These are phyloP conservation scores for Clavariopsis aquatica DNA, from an alignment of 495 filamentous ascomycete species.

Conservation along the genomic window DNA sequence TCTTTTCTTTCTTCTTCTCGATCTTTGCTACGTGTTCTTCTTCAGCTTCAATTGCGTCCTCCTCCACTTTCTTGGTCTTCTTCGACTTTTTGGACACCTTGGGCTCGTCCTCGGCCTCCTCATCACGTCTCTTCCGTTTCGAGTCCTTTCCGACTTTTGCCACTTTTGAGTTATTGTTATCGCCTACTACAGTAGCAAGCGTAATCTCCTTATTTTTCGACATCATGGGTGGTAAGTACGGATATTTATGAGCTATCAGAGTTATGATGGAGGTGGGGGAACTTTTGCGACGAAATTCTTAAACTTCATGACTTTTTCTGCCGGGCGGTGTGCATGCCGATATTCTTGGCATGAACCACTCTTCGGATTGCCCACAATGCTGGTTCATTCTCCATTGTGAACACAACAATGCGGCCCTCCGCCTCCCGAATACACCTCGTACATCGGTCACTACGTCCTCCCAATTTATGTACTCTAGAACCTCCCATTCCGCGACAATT, in stretches of 20 bases:
- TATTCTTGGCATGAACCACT: slow-evolving; percentile 16
- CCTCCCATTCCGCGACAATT: slow-evolving; percentile 31
- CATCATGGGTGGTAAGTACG: not conserved
- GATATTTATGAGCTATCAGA: not conserved
- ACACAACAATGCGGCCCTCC: slow-evolving; percentile 22
- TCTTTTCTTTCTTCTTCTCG: slow-evolving; percentile 12
- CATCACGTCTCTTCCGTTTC: slow-evolving; percentile 27
- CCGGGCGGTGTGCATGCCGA: slow-evolving; percentile 24
- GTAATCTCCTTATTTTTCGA: not conserved
- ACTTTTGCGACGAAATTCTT: not conserved
- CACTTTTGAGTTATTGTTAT: not conserved
- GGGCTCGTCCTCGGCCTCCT: slow-evolving; percentile 11
- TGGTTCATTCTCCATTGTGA: not conserved
- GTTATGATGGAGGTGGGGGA: not conserved
- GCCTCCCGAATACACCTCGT: slow-evolving; percentile 18
- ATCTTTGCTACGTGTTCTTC: not conserved
- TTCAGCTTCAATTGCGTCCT: not conserved
- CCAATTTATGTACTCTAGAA: slow-evolving; percentile 5
- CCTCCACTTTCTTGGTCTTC: slow-evolving; percentile 19
- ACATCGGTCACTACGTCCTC: slow-evolving; percentile 14
- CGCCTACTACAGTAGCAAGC: not conserved
- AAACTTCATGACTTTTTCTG: slow-evolving; percentile 29
- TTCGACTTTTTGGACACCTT: slow-evolving; percentile 29
- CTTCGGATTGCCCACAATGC: not conserved
- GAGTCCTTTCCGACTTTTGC: slow-evolving; percentile 1